A percentile compares a stretch with the other conserved stretches of the same genome.
These are phyloP conservation scores for Pestalotiopsis sp. DNA, from an alignment of 2,329 filamentous ascomycete species.

Conservation along the genomic window DNA sequence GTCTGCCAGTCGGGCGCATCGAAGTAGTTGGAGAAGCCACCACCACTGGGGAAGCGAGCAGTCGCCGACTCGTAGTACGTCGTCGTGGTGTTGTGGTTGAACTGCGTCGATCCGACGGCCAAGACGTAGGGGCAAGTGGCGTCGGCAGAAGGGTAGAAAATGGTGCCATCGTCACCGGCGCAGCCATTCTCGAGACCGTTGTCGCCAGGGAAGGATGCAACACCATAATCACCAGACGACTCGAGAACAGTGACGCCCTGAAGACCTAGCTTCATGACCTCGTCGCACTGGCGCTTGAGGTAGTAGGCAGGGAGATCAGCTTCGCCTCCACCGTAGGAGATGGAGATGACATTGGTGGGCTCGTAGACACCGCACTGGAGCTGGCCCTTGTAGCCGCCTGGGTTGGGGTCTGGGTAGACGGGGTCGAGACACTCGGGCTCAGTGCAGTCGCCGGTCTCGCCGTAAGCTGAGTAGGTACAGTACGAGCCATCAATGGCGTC, in stretches of 20 bases:
- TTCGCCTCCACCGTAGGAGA: constrained; percentile 57
- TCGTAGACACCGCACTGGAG: constrained; percentile 39
- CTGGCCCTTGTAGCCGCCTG: constrained; percentile 47
- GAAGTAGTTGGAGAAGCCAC: constrained; percentile 48
- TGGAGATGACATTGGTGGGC: constrained; percentile 57
- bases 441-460: constrained; percentile 26
- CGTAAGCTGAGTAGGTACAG: constrained; percentile 24
- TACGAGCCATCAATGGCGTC: constrained; percentile 25
- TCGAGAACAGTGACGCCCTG: constrained; percentile 47
- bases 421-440: constrained; percentile 22
- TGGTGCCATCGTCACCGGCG: constrained; percentile 33
- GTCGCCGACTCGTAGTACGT: constrained; percentile 25
- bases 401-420: constrained; percentile 45
- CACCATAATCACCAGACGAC: constrained; percentile 40
- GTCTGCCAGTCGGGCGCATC: constrained; percentile 42
- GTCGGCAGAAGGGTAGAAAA: constrained; percentile 47
- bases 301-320: constrained; percentile 51
- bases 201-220: constrained; percentile 28
- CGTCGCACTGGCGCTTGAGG: constrained; percentile 47
- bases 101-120: constrained; percentile 39
- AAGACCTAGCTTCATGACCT: constrained; percentile 52
- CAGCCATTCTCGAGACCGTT: constrained; percentile 26
- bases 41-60: constrained; percentile 35
- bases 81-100: constrained; percentile 20
- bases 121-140: constrained; percentile 51